Base-by-base conservation (phyloP, 371 early-diverging fungal species). In the Syncephalastrum racemosum region DNA sequence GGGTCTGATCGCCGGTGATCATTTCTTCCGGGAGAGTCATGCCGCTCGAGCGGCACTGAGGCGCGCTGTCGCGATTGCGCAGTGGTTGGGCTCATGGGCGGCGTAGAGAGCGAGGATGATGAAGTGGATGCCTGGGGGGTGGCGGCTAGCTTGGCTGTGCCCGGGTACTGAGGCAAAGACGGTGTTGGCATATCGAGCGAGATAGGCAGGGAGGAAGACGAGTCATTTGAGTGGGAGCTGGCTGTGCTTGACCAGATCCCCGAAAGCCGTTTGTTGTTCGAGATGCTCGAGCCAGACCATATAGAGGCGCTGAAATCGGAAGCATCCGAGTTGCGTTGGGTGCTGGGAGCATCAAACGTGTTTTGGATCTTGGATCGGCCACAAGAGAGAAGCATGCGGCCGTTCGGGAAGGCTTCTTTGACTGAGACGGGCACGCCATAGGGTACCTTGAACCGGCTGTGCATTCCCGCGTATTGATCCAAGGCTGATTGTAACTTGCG, bases 391-490 rank as follows among this genome's bases (percentile, higher is more conserved):
- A 79, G 64, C 60, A 85, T 53, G 18, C 81, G 73, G 13, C 82
- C 82, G 49, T 81, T 73, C 0, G 89, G 88, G 58, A 78, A 88
- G 1, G 88, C 82, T 41, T 73, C 68, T 45, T 83, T 76, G 14
- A 82, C 62, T 22, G 77, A 71, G 1, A 73, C 49, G 3, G 86
- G 86, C 2, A 82, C 77, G 1, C 83, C 84, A 46, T 74, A 76
- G 7, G 77, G 77, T 20, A 79, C 60, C 25, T 63, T 66, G 19
- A 48, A 71, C 6, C 69, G 71, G 7, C 73, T 66, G 50, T 67
- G 81, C 41, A 72, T 56, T 0, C 82, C 79, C 6, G 83, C 77
- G 59, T 80, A 80, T 54, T 75, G 76, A 47, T 84, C 84, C 44
- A 85, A 63, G 0, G 77, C 70, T 41, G 68, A 58, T 4, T 84